Percentiles rank a stretch among this genome's conserved stretches.
phyloP scores from a whole-genome alignment of 768 basidiomycete genomes.

The Amanita polypyramis region DNA sequence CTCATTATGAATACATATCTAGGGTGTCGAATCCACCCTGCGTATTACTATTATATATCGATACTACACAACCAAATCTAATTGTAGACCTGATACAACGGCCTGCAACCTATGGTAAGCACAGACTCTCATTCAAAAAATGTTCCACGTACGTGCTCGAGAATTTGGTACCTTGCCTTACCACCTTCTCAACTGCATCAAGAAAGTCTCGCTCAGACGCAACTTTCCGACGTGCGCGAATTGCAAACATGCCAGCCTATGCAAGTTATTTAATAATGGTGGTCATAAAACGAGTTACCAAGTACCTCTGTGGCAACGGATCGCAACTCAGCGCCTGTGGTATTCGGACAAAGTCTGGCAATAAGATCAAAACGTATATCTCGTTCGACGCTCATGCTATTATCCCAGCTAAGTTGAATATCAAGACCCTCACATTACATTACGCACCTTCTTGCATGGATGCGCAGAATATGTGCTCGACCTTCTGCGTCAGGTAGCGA shows the following conservation, averaged over 20 bases:
- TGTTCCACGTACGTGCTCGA: conserved; percentile 73
- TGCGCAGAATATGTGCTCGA: conserved; percentile 91
- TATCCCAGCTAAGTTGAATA: conserved; percentile 7
- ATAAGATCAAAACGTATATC: conserved; percentile 98
- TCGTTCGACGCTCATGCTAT: conserved; percentile 95
- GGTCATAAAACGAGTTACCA: conserved; percentile 1
- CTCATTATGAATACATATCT: too few species aligned
- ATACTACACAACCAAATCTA: conserved; percentile 28
- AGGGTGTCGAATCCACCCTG: not conserved
- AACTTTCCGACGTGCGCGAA: conserved; percentile 91
- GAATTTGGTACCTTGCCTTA: conserved; percentile 95
- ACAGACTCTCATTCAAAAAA: conserved; percentile 2
- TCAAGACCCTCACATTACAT: not conserved
- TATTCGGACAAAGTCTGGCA: conserved; percentile 93
- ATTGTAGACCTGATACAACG: conserved; percentile 90
- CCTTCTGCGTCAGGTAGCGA: conserved; percentile 92
- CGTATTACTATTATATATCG: conserved; percentile 5
- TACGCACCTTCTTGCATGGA: conserved; percentile 86
- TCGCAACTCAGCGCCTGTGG: conserved; percentile 95
- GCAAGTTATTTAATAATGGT: conserved; percentile 4
- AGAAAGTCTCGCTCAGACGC: conserved; percentile 97
- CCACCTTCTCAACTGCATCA: conserved; percentile 97
- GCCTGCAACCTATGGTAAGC: conserved; percentile 31
- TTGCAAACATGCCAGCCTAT: conserved; percentile 99
- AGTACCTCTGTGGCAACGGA: conserved; percentile 92